Evolutionary conservation across 768 basidiomycete genomes (phyloP).

Genomic region (Trametes cingulata): DNA sequence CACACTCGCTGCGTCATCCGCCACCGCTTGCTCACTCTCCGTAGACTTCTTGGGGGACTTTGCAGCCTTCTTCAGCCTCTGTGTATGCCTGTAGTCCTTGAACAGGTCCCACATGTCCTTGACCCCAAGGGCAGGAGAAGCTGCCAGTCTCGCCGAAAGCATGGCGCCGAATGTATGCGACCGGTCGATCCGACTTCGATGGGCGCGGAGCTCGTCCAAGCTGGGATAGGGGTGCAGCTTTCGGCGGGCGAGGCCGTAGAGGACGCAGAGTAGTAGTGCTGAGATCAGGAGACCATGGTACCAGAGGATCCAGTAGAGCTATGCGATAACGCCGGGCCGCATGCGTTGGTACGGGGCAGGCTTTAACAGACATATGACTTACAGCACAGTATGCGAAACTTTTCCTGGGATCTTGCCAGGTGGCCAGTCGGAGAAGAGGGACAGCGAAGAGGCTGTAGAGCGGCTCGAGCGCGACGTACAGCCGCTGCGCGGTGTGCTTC

Average conservation of each 20-base stretch:
- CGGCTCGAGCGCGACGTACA: constrained; percentile 55
- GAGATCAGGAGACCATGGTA: constrained; percentile 57
- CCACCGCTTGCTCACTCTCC: constrained; percentile 16
- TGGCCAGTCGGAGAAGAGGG: constrained; percentile 45
- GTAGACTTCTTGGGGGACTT: constrained; percentile 7
- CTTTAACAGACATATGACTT: too few relatives aligned
- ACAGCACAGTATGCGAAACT: constrained; percentile 57
- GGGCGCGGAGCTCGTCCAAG: constrained; percentile 51
- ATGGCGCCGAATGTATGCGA: constrained; percentile 56
- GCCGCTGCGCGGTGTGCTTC: constrained; percentile 50
- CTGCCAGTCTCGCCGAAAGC: constrained; percentile 47
- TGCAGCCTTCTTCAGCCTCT: constrained; percentile 33
- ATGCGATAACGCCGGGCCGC: too few relatives aligned
- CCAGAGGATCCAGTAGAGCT: constrained; percentile 71
- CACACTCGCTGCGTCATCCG: constrained; percentile 4
- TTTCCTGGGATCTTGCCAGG: constrained; percentile 51
- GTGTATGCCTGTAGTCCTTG: constrained; percentile 42
- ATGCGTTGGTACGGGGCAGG: background rate
- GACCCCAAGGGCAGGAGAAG: constrained; percentile 46
- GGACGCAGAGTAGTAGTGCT: constrained; percentile 47
- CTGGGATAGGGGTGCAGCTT: constrained; percentile 57
- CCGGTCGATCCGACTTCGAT: constrained; percentile 46
- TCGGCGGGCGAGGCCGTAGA: constrained; percentile 50
- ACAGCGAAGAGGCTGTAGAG: constrained; percentile 48
- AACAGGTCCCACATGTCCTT: constrained; percentile 57